These are phyloP conservation scores for Chalciporus piperatoides DNA, from an alignment of 1,284 basidiomycete species.

Conservation along the genomic window DNA sequence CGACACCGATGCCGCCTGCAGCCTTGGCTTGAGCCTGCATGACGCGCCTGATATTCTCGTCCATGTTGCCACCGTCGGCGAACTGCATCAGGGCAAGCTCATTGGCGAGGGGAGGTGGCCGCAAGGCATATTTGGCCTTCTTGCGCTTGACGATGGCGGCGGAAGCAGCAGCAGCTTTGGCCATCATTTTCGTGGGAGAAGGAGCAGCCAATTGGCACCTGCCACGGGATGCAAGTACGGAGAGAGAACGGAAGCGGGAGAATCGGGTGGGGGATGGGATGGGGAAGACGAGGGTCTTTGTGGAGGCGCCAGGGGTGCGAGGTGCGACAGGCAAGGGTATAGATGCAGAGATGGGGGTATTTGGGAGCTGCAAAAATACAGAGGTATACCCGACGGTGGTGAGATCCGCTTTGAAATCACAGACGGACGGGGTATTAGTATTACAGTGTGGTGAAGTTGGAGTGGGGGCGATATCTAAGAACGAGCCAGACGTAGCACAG, in stretches of 20 bases:
- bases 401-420: constrained; percentile 50
- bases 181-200: constrained; percentile 24
- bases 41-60: constrained; percentile 52
- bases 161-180: constrained; percentile 22
- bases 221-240: constrained; percentile 38
- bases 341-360: constrained; percentile 42
- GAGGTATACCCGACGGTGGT: constrained; percentile 60
- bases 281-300: constrained; percentile 12
- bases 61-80: constrained; percentile 56
- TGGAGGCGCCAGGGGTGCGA: constrained; percentile 2
- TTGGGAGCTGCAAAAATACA: constrained; percentile 57
- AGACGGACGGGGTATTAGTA: constrained; percentile 36
- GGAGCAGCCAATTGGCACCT: constrained; percentile 31
- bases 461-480: constrained; percentile 41
- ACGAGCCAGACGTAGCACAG: constrained; percentile 40
- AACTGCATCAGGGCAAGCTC: constrained; percentile 68
- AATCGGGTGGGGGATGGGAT: constrained; percentile 18
- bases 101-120: constrained; percentile 49
- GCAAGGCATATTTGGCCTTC: constrained; percentile 39
- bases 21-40: constrained; percentile 52
- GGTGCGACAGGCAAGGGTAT: constrained; percentile 25
- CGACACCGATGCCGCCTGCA: constrained; percentile 37
- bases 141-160: constrained; percentile 42
- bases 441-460: constrained; percentile 35
- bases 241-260: constrained; percentile 45